Base-by-base conservation (phyloP, 1,284 basidiomycete species). In the Sphagnurus paluster region DNA sequence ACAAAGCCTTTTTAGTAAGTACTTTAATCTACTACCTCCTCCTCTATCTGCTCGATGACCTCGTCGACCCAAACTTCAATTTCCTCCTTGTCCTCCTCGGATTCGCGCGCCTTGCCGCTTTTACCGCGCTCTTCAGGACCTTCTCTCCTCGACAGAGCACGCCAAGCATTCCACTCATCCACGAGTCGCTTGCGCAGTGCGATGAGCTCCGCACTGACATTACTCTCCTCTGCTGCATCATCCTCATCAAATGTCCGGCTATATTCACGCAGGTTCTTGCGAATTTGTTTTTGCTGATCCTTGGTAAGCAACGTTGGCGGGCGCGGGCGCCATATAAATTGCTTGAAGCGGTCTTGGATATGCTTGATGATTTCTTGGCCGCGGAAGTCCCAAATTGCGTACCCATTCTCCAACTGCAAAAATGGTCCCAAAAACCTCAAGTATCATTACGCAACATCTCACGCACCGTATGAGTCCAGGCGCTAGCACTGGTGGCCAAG, bases 121-220 rank as follows among this genome's bases (percentile, higher is more conserved):
- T 71, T 66, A 11, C 68, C 71, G 38, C 63, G 73, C 43, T 79
- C 76, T 38, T 84, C 82, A 19, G 30, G 33, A 17, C 45, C 43
- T 11, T 58, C 55, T 36, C 48, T 50, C 24, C 49, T 54, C 24
- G 51, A 50, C 4, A 45, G 36, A 37, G 67, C 58, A 39, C 89
- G 82, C 97, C 97, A 99, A 26, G 94, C 91, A 71, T 99, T 96
- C 97, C 97, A 99, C 71, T 99, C 96, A 60, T 97, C 91, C 56
- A 99, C 87, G 47, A 97, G 80, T 50, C 96, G 82, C 70, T 92
- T 90, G 60, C 97, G 84, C 54, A 87, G 84, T 28, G 94, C 93
- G 57, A 96, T 82, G 48, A 98, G 81, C 70, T 98, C 96, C 5
- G 94, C 92, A 53, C 89, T 93, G 57, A 96, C 89, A 61, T 90